Base-by-base conservation (phyloP, 148 eudicot genomes). In the Amaranthus cruentus region DNA sequence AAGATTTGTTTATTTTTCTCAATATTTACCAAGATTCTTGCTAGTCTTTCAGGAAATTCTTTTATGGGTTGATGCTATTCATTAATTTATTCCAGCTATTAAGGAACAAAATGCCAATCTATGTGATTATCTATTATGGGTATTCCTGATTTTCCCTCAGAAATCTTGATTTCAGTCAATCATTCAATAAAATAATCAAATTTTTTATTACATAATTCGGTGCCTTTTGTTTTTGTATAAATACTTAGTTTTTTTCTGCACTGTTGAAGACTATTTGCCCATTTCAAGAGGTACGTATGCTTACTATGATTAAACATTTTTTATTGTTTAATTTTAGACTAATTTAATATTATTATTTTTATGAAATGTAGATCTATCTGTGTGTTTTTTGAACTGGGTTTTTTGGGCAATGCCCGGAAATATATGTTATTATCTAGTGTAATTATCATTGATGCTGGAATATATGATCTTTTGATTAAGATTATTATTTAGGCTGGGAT, bases 31-130 rank as follows among this genome's bases (percentile, higher is more conserved):
- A 13, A 10, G 4, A 65, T 44, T 65, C 9, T 64, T 43, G 28
- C 18, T 54, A 55, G 9, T 69, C 42, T 55, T 21, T 6, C 52
- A 68, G 5, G 73, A 79, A 78, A 74, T 69, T 74, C 74, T 74
- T 63, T 14, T 64, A 5, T 59, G 58, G 64, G 56, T 43, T 50
- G 56, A 50, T 50, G 51, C 55, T 14, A 7, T 69, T 69, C 62
- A 18, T 52, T 51, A 3, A 54, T 10, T 62, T 43, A 57, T 50
- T 80, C 76, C 83, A 80, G 83, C 79, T 76, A 76, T 61, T 12
- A 67, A 21, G 6, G 47, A 71, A 48, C 48, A 76, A 76, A 61
- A 72, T 3, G 73, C 76, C 83, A 80, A 80, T 76, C 73, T 75
- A 51, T 47, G 53, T 56, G 3, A 21, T 4, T 14, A 38, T 66